These are phyloP conservation scores for Aeschynomene evenia DNA, from an alignment of 306 rosid genomes.

Conservation along the genomic window DNA sequence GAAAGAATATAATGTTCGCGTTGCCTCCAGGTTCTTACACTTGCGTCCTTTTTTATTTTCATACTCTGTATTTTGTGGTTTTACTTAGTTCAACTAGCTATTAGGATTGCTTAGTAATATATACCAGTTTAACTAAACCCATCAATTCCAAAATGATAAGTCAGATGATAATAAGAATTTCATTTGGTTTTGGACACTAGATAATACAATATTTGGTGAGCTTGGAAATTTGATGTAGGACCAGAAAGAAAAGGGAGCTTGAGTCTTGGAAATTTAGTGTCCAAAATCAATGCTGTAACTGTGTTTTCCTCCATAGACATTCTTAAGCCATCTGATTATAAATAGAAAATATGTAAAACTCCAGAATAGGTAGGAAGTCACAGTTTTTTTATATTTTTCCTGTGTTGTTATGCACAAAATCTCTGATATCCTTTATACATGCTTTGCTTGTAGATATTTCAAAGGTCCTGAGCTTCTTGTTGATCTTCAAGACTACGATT, in stretches of 20 bases:
- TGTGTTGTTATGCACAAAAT: not conserved
- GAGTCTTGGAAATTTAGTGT: not conserved
- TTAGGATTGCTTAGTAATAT: not conserved
- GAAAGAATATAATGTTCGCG: constrained; percentile 57
- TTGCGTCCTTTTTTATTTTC: not conserved
- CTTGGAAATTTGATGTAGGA: not conserved
- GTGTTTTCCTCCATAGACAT: not conserved
- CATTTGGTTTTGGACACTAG: not conserved
- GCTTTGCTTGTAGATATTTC: constrained; percentile 64
- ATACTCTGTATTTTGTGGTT: not conserved
- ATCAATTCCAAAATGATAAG: not conserved
- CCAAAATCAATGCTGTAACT: not conserved
- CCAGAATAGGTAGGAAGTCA: not conserved
- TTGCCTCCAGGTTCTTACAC: constrained; percentile 51
- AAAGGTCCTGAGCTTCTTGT: constrained; percentile 98
- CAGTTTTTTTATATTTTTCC: not conserved
- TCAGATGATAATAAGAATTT: constrained; percentile 6
- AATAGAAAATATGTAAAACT: constrained; percentile 12
- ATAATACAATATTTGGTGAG: not conserved
- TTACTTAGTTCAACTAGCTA: not conserved
- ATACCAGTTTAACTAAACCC: constrained; percentile 3
- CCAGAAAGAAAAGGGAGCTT: constrained; percentile 2
- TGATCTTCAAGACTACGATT: constrained; percentile 96
- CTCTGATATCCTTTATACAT: constrained; percentile 8
- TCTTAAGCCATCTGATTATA: not conserved